These are phyloP conservation scores for Quercus suber DNA, from an alignment of 306 rosid genomes.

Conservation along the genomic window DNA sequence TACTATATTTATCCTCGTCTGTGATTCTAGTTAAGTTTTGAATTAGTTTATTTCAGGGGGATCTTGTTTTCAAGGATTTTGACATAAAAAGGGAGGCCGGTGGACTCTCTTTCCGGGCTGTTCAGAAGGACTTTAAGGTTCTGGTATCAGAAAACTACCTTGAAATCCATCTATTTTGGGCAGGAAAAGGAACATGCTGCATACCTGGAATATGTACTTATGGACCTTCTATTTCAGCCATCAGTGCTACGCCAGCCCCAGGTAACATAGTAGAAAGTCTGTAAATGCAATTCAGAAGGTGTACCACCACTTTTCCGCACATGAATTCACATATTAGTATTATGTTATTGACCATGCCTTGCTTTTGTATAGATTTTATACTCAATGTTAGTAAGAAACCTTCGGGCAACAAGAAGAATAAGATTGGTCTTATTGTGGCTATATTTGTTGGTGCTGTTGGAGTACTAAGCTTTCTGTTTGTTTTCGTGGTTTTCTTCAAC, in stretches of 20 bases:
- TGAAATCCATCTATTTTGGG: no score
- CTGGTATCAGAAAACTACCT: constrained; percentile 39
- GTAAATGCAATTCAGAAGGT: no score
- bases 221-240: no score
- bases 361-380: constrained; percentile 40
- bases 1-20: not conserved
- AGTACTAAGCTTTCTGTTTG: constrained; percentile 24
- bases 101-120: constrained; percentile 35
- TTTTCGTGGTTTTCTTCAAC: constrained; percentile 27
- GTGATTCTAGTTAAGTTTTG: not conserved
- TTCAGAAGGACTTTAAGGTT: constrained; percentile 28
- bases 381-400: constrained; percentile 37
- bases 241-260: constrained; percentile 36
- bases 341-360: no score
- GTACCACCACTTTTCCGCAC: no score
- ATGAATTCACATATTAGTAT: no score
- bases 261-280: constrained; percentile 30
- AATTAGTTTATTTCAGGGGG: constrained; percentile 38
- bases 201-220: no score
- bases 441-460: constrained; percentile 52
- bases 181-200: no score
- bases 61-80: constrained; percentile 22
- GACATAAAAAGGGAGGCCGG: constrained; percentile 46
- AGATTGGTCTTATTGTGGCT: constrained; percentile 53
- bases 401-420: constrained; percentile 32